Evolutionary conservation across 1,284 basidiomycete genomes (phyloP), one percentile per base, ranked within the genome.

Genomic region (Ustilago cynodontis): DNA sequence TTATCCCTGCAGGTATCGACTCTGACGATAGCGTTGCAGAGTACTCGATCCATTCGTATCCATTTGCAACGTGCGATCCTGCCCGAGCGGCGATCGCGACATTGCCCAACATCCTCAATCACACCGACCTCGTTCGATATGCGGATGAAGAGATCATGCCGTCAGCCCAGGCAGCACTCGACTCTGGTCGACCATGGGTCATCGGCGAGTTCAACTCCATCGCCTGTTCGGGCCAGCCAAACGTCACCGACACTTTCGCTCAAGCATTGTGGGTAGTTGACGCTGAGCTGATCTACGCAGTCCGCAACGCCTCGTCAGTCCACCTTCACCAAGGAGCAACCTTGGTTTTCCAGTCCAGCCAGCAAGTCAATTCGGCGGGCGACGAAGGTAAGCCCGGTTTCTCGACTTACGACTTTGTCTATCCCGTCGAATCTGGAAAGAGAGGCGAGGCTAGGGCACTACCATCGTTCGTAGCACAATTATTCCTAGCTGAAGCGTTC

Each of bases 31-130:
- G 14, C 20, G 61, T 63, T 22, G 61, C 41, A 2, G 31, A 55
- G 45, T 63, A 63, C 20, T 56, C 52, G 43, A 63, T 63, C 37
- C 61, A 63, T 14, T 63, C 61, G 9, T 63, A 63, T 16, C 35
- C 61, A 3, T 63, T 63, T 31, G 61, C 61, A 4, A 63, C 59
- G 16, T 62, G 59, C 59, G 52, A 54, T 39, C 51, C 59, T 16
- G 29, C 51, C 3, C 51, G 51, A 22, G 59, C 51, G 8, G 52
- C 51, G 3, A 9, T 47, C 13, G 59, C 51, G 3, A 62, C 59
- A 2, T 22, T 62, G 18, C 39, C 51, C 29, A 62, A 62, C 26
- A 53, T 62, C 18, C 52, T 62, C 41, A 62, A 62, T 41, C 59
- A 62, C 11, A 62, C 59, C 24, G 41, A 16, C n/a, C 41, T 62